phyloP scores from a whole-genome alignment of 1,139 yeast species.

The Spencermartinsiella ligniputridi region DNA sequence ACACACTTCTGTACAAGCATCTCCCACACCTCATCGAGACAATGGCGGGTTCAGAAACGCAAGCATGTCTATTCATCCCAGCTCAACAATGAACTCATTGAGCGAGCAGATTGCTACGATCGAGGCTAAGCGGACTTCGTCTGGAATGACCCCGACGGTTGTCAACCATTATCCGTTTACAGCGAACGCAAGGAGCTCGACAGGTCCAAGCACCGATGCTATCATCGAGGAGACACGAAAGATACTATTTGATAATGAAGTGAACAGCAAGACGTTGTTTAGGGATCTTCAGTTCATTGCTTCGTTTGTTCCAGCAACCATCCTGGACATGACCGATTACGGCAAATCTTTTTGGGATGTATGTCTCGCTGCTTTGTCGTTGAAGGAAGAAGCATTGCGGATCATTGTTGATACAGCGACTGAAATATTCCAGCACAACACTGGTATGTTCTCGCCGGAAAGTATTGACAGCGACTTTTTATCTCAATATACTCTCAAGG shows the following conservation, averaged over 20 bases:
- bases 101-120: conserved; percentile 28
- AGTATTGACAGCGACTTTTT: conserved; percentile 16
- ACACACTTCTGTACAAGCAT: not conserved
- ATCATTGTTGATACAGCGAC: conserved; percentile 32
- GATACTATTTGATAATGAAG: conserved; percentile 23
- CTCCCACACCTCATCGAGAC: not conserved
- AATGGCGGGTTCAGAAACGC: not conserved
- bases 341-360: conserved; percentile 39
- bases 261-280: conserved; percentile 32
- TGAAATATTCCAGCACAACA: conserved; percentile 32
- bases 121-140: conserved; percentile 27
- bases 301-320: conserved; percentile 33
- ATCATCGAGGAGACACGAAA: conserved; percentile 32
- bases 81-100: conserved; percentile 21
- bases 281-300: conserved; percentile 36
- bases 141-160: conserved; percentile 15
- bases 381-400: conserved; percentile 32
- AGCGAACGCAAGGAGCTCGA: conserved; percentile 8
- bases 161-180: conserved; percentile 9
- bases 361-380: conserved; percentile 34
- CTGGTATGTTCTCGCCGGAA: conserved; percentile 23
- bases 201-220: conserved; percentile 31
- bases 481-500: conserved; percentile 25
- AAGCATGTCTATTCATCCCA: not conserved
- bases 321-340: conserved; percentile 31